Base-by-base conservation (phyloP, 2,329 filamentous ascomycete genomes). In the Venturia nashicola region DNA sequence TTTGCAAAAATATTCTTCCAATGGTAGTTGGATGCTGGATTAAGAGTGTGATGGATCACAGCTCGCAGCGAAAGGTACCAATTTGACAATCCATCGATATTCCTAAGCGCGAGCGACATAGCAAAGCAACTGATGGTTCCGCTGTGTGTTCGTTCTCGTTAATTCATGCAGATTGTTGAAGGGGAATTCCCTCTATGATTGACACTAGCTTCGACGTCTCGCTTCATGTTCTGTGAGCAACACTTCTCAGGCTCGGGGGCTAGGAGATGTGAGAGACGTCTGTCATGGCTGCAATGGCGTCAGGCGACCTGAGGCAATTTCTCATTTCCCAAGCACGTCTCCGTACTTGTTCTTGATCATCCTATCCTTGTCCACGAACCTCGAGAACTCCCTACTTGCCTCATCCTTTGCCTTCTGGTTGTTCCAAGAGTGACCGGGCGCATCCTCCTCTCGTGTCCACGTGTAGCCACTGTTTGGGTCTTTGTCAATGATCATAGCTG, bases 361-460 rank as follows among this genome's bases (percentile, higher is more conserved):
- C 57, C 64, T 43, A 32, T 57, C 36, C 64, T 61, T 66, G 55
- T 66, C 40, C 43, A 16, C 27, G 27, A 59, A 39, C 55, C 40
- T 34, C 34, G 42, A 40, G n/a, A 55, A 61, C 14, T 55, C 62
- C 51, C 62, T n/a, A 18, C 16, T 39, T 11, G 34, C 34, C 23
- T 64, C 62, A 23, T 64, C 64, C 66, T 46, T 57, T 64, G 46
- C 34, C 64, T 14, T 61, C 63, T 60, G 61, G 54, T 51, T 18
- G 64, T 42, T 42, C 59, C 63, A 65, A 61, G 57, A 32, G 48
- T 34, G 39, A 34, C 32, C 65, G 16, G 42, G 63, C 72, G 96
- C 89, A 69, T 91, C 86, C 3, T 87, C 82, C n/a, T 78, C 85
- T 2, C 88, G 83, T 68, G 88, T 81, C 79, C 87, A 96, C 12